Evolutionary conservation across 352 stramenopile species (phyloP).

Genomic region (Phytophthora chlamydospora): DNA sequence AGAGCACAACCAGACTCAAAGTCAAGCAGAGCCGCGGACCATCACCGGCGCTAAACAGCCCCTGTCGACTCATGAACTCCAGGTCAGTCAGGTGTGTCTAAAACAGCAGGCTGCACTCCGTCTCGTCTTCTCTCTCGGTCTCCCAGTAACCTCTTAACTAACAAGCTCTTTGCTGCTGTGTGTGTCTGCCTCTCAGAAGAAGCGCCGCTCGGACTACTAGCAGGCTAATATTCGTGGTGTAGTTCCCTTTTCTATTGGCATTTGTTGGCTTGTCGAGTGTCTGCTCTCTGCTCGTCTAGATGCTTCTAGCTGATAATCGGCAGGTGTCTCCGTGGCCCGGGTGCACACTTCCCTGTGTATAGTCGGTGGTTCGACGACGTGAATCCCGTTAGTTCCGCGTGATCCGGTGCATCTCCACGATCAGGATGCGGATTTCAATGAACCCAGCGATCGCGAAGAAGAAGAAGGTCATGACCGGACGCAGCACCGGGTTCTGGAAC

Average conservation of each 20-base stretch:
- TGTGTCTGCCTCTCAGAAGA: constrained; percentile 47
- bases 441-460: constrained; percentile 44
- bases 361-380: constrained; percentile 1
- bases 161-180: constrained; percentile 1
- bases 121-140: constrained; percentile 1
- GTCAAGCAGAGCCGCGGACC: constrained; percentile 16
- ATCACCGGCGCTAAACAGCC: constrained; percentile 61
- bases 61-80: constrained; percentile 51
- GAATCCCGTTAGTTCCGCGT: constrained; percentile 39
- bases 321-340: constrained; percentile 13
- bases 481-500: constrained; percentile 81
- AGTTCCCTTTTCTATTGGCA: constrained; percentile 33
- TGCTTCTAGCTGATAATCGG: constrained; percentile 25
- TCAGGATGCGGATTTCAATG: constrained; percentile 58
- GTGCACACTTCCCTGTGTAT: constrained; percentile 22
- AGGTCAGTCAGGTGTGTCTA: constrained; percentile 76
- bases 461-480: constrained; percentile 67
- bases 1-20: constrained; percentile 28
- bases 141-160: constrained; percentile 4
- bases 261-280: constrained; percentile 15
- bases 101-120: constrained; percentile 18
- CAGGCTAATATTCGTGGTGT: constrained; percentile 27
- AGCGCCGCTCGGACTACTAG: constrained; percentile 62
- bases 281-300: constrained; percentile 26
- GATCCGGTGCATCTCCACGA: constrained; percentile 64